Conservation (phyloP, 148 eudicot species). For the Dianthus caryophyllus region DNA sequence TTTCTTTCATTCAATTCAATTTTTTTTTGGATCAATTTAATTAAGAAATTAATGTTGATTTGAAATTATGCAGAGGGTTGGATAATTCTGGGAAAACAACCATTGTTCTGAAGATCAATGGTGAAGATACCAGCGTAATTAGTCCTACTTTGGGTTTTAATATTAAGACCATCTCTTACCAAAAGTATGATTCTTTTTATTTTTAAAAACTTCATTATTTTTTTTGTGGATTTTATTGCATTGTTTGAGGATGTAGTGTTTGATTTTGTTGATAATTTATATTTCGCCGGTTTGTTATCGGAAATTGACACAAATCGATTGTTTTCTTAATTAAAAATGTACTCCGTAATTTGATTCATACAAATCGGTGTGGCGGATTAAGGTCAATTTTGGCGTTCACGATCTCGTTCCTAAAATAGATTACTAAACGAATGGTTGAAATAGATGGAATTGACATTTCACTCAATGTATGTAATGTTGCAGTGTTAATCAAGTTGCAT, state of each 20-base stretch:
- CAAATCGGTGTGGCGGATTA: too few relatives aligned
- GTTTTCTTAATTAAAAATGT: too few relatives aligned
- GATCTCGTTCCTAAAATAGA: too few relatives aligned
- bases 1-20: background rate
- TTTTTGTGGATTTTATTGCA: background rate
- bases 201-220: background rate
- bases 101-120: conserved; percentile 78
- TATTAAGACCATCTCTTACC: conserved; percentile 78
- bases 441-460: too few relatives aligned
- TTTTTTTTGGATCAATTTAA: too few relatives aligned
- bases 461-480: too few relatives aligned
- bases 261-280: background rate
- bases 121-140: conserved; percentile 79
- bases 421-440: too few relatives aligned
- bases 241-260: background rate
- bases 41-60: too few relatives aligned
- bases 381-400: too few relatives aligned
- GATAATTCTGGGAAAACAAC: conserved; percentile 97
- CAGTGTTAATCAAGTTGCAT: too few relatives aligned
- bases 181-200: conserved; percentile 41
- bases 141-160: conserved; percentile 87
- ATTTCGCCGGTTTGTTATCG: background rate
- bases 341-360: too few relatives aligned
- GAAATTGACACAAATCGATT: too few relatives aligned
- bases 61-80: conserved; percentile 48